These are phyloP conservation scores for Trametes coccinea DNA, from an alignment of 768 basidiomycete genomes.

Conservation along the genomic window DNA sequence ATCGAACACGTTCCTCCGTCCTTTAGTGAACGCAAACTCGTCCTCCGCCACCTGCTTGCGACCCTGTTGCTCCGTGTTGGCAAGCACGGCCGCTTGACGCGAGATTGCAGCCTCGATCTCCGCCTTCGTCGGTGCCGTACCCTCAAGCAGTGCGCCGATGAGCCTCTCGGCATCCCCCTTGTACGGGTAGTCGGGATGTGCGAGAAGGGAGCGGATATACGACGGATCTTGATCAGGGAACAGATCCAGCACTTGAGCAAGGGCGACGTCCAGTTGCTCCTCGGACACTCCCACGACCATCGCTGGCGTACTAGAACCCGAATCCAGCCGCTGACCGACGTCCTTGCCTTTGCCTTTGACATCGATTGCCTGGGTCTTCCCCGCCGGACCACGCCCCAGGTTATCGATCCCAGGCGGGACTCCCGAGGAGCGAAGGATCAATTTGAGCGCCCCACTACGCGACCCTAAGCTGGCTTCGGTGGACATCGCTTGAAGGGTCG, in stretches of 20 bases:
- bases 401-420: constrained; percentile 42
- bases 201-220: constrained; percentile 62
- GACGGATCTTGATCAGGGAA: constrained; percentile 58
- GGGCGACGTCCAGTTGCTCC: constrained; percentile 53
- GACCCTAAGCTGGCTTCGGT: constrained; percentile 18
- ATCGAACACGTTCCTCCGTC: constrained; percentile 76
- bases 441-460: constrained; percentile 56
- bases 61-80: background rate
- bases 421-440: constrained; percentile 65
- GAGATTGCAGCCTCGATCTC: constrained; percentile 30
- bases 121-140: constrained; percentile 52
- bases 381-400: constrained; percentile 35
- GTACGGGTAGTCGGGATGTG: constrained; percentile 48
- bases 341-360: constrained; percentile 34
- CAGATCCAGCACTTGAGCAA: constrained; percentile 75
- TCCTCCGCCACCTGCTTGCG: constrained; percentile 4
- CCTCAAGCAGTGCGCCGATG: constrained; percentile 74
- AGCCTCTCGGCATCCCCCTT: constrained; percentile 60
- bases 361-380: constrained; percentile 33
- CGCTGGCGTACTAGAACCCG: background rate
- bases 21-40: constrained; percentile 36
- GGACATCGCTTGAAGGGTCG: constrained; percentile 44
- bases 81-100: constrained; percentile 19
- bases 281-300: constrained; percentile 26
- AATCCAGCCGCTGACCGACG: constrained; percentile 13